Conservation (phyloP, 2,329 filamentous ascomycete species). For the Fusarium buharicum region DNA sequence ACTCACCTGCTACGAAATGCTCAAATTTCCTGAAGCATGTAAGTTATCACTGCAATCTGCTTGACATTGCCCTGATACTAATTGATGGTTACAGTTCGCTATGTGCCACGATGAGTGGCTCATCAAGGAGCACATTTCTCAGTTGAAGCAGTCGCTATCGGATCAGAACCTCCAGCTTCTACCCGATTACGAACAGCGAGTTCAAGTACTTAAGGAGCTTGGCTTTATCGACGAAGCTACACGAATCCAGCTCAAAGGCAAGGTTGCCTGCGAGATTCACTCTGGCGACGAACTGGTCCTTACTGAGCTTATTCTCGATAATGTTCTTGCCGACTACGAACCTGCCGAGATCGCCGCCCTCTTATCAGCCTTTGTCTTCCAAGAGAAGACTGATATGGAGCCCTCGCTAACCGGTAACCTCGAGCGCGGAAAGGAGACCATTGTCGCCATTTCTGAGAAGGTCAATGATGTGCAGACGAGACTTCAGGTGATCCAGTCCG, state of each 20-base stretch:
- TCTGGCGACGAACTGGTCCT: conserved; percentile 96
- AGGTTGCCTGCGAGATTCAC: conserved; percentile 98
- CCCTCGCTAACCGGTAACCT: conserved; percentile 85
- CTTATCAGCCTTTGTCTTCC: conserved; percentile 94
- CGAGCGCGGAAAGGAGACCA: conserved; percentile 83
- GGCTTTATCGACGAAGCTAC: conserved; percentile 89
- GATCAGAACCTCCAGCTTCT: conserved; percentile 96
- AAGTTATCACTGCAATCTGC: conserved; percentile 53
- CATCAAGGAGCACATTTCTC: conserved; percentile 90
- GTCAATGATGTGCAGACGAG: conserved; percentile 90
- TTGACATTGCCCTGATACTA: conserved; percentile 9
- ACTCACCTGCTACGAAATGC: conserved; percentile 74
- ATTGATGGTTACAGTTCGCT: conserved; percentile 75
- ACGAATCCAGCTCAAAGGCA: conserved; percentile 94
- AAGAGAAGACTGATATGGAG: conserved; percentile 88
- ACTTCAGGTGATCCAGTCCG: conserved; percentile 90
- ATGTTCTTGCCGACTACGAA: conserved; percentile 93
- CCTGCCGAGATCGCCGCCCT: conserved; percentile 96
- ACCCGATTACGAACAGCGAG: conserved; percentile 95
- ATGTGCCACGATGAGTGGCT: conserved; percentile 98
- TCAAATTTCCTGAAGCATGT: conserved; percentile 87
- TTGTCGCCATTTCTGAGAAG: conserved; percentile 90
- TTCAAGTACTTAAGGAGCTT: conserved; percentile 89
- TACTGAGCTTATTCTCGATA: conserved; percentile 95
- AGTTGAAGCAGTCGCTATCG: conserved; percentile 88